phyloP scores from a whole-genome alignment of 2,329 filamentous ascomycete species.

The Fusarium heterosporum region DNA sequence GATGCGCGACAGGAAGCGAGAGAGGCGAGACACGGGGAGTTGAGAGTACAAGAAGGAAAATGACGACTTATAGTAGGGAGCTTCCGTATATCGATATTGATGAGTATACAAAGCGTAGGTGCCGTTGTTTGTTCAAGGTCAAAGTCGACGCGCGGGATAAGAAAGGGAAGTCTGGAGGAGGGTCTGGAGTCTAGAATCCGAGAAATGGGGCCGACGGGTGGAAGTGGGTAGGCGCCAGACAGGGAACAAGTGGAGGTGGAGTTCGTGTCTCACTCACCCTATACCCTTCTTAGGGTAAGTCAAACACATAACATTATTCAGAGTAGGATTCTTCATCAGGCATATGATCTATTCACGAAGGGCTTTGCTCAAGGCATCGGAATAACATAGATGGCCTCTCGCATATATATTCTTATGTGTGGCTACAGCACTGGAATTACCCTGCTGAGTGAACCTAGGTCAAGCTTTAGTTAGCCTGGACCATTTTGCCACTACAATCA shows the following conservation, averaged over 20 bases:
- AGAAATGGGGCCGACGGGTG: slow-evolving; percentile 22
- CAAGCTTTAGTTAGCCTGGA: too few relatives aligned
- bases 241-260: slow-evolving; percentile 13
- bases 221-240: slow-evolving; percentile 22
- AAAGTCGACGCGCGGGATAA: slow-evolving; percentile 23
- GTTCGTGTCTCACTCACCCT: too few relatives aligned
- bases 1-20: slow-evolving; percentile 10
- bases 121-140: slow-evolving; percentile 12
- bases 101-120: slow-evolving; percentile 4
- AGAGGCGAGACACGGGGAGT: background rate
- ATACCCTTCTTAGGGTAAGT: too few relatives aligned
- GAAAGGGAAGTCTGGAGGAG: slow-evolving; percentile 31
- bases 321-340: too few relatives aligned
- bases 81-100: background rate
- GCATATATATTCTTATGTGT: too few relatives aligned
- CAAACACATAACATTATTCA: too few relatives aligned
- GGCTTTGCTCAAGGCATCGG: too few relatives aligned
- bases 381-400: too few relatives aligned
- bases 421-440: too few relatives aligned
- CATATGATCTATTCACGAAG: too few relatives aligned
- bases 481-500: too few relatives aligned
- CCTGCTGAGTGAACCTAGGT: too few relatives aligned
- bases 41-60: background rate
- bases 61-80: background rate
- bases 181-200: slow-evolving; percentile 31